Evolutionary conservation across 176 grass and related monocot genomes (phyloP), one percentile per base, ranked within the genome.

Genomic region (Calamus simplicifolius): DNA sequence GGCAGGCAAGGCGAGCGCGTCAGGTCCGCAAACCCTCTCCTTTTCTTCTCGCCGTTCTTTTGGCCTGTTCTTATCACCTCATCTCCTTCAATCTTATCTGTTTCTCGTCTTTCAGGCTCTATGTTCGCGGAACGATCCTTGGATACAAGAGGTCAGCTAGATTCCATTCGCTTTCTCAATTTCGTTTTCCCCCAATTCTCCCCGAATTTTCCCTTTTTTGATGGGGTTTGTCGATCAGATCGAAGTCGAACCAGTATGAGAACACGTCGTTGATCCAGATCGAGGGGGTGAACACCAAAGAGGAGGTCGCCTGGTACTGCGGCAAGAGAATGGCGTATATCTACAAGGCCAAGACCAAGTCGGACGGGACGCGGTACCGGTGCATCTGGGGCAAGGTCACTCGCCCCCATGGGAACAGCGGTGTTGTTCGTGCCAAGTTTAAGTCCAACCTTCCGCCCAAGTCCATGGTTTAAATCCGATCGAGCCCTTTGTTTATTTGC

Each of bases 1-100:
- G 71, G 82, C 23, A 72, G 79, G 29, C 57, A 80, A 16, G 75
- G 76, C n/a, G 63, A 84, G 56, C 69, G 66, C 54, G 84, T 79
- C 35, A 81, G 74, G 74, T 70, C 2, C 4, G 29, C 25, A 5
- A 52, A 27, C 18, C 61, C 28, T 21, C 43, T 17, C 43, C 61
- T 49, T 27, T 16, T 27, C 51, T 29, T 18, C 27, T 26, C 18
- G 5, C 21, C 27, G 3, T 43, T 10, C 35, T 3, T 61, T 3
- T 19, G 4, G 21, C n/a, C 4, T 31, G 12, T 48, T 43, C 6
- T 61, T 29, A 61, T n/a, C 16, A 18, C 8, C 18, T 16, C 16
- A 2, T 18, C 19, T 16, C 3, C 16, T 43, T 1, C 18, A 17
- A 7, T 43, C 13, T 5, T 10, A 19, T 43, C 29, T 19, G 19